Evolutionary conservation across 805 yeast species (phyloP).

Genomic region (Teunomyces lycoperdinae): DNA sequence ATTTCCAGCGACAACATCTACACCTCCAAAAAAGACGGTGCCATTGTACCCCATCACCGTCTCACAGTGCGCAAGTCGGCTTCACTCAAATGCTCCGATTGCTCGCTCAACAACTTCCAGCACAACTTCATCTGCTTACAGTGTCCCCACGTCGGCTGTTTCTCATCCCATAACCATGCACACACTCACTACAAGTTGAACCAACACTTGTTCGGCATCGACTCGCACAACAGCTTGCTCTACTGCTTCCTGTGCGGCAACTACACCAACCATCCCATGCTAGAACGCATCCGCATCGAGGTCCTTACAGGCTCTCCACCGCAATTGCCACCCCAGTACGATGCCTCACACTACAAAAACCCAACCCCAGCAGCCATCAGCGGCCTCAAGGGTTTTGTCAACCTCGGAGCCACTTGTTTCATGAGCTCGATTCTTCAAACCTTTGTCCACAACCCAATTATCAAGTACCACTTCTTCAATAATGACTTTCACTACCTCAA

Average conservation of each 20-base stretch:
- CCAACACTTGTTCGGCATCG: constrained; percentile 49
- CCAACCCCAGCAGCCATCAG: constrained; percentile 58
- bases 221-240: constrained; percentile 62
- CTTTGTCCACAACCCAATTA: constrained; percentile 83
- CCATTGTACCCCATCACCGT: constrained; percentile 32
- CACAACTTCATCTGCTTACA: constrained; percentile 64
- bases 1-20: constrained; percentile 26
- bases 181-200: constrained; percentile 29
- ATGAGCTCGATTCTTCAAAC: constrained; percentile 93
- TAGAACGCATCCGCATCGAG: constrained; percentile 50
- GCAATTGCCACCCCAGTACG: background rate
- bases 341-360: constrained; percentile 14
- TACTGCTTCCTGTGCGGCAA: constrained; percentile 79
- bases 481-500: constrained; percentile 61
- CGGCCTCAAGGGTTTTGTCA: constrained; percentile 87
- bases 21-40: constrained; percentile 36
- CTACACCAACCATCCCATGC: constrained; percentile 58
- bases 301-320: background rate
- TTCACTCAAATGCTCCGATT: constrained; percentile 51
- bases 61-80: constrained; percentile 41
- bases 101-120: constrained; percentile 40
- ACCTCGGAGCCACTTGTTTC: constrained; percentile 96
- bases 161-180: constrained; percentile 34
- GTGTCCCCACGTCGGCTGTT: constrained; percentile 76
- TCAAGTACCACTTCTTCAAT: constrained; percentile 71